Conservation (phyloP, 2,329 filamentous ascomycete species). For the Trichoderma pleuroti region DNA sequence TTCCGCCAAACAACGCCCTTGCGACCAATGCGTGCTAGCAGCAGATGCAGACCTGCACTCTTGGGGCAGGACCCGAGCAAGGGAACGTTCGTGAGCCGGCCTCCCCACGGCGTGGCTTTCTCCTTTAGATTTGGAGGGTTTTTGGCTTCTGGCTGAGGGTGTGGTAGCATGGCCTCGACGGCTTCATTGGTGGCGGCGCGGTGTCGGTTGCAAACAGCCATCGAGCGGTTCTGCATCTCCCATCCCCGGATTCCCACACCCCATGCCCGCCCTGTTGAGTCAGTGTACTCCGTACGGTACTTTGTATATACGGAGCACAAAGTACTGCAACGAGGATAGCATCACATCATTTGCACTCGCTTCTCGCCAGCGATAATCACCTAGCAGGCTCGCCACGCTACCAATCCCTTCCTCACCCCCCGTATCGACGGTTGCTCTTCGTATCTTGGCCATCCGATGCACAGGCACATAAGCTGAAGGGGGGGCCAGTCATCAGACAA, state of each 20-base stretch:
- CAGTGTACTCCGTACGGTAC: not conserved
- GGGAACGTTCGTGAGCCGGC: not conserved
- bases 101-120: not conserved
- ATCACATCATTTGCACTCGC: not conserved
- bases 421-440: conserved; percentile 6
- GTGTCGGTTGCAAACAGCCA: not conserved
- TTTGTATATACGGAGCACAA: not conserved
- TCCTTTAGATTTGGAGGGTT: not conserved
- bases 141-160: not conserved
- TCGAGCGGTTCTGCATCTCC: not conserved
- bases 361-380: not conserved
- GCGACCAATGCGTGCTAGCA: not conserved
- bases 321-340: no score
- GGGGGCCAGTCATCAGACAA: not conserved
- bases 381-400: conserved; percentile 1
- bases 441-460: not conserved
- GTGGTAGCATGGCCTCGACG: not conserved
- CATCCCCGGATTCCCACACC: not conserved
- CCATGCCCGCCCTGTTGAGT: not conserved
- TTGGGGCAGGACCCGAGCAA: not conserved
- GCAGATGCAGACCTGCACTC: not conserved
- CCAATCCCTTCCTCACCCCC: not conserved
- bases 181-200: not conserved
- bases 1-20: not conserved
- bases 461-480: not conserved